A percentile compares a stretch with the other conserved stretches of the same genome.
Conservation (phyloP, 1,284 basidiomycete genomes). For the Cryptococcus sp. region DNA sequence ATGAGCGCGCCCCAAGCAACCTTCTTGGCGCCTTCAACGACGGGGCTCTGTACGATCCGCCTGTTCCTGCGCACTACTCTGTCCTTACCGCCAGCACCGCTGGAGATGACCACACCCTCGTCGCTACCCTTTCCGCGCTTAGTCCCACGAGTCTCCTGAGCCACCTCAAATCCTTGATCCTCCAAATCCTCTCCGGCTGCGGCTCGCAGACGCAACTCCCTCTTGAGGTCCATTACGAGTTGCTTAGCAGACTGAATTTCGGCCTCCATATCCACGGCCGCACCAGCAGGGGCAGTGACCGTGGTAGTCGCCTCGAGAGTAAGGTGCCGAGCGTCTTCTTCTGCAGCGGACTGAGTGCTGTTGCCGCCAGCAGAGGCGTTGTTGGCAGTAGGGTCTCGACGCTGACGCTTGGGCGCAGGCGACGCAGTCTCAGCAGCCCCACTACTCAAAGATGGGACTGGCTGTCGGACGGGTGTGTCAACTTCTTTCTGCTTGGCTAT, state of each 20-base stretch:
- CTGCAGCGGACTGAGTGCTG: slow-evolving; percentile 5
- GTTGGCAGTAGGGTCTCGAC: slow-evolving; percentile 15
- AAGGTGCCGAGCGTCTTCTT: slow-evolving; percentile 28
- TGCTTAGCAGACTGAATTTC: slow-evolving; percentile 51
- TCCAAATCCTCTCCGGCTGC: slow-evolving; percentile 48
- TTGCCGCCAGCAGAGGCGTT: slow-evolving; percentile 1
- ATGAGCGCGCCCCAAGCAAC: slow-evolving; percentile 49
- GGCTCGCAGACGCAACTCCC: slow-evolving; percentile 39
- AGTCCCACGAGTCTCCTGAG: slow-evolving; percentile 36
- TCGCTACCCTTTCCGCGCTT: slow-evolving; percentile 44
- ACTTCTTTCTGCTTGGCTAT: slow-evolving; percentile 14
- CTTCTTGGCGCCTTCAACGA: slow-evolving; percentile 33
- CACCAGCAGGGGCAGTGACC: slow-evolving; percentile 41
- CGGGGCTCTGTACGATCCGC: slow-evolving; percentile 30
- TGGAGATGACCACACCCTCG: slow-evolving; percentile 37
- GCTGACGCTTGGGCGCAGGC: slow-evolving; percentile 42
- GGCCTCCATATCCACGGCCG: slow-evolving; percentile 42
- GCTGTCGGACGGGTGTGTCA: slow-evolving; percentile 6
- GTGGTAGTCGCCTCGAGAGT: slow-evolving; percentile 49
- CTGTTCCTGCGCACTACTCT: slow-evolving; percentile 45
- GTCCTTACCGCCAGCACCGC: slow-evolving; percentile 27
- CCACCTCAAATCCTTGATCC: slow-evolving; percentile 36
- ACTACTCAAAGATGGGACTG: slow-evolving; percentile 18
- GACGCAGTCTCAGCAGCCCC: slow-evolving; percentile 19
- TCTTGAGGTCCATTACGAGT: slow-evolving; percentile 49